Conservation (phyloP, 768 basidiomycete species). For the Sporobolomyces roseus region DNA sequence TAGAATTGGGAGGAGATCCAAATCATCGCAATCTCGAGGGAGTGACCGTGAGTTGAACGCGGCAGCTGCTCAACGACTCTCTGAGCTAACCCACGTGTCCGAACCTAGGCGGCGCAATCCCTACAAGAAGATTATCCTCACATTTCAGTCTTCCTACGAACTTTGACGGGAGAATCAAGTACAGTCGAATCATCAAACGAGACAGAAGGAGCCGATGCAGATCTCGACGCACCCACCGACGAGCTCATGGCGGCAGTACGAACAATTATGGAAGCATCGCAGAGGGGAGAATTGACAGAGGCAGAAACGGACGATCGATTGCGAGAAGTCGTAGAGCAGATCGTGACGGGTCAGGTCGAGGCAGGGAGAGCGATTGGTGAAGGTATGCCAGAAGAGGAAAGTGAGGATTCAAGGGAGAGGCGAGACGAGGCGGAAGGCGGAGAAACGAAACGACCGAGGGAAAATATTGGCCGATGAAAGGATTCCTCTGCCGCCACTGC, state of each 20-base stretch:
- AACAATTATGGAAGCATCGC: conserved; percentile 48
- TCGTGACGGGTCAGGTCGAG: conserved; percentile 43
- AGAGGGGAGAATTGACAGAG: conserved; percentile 43
- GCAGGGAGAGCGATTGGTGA: conserved; percentile 40
- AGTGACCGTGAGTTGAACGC: conserved; percentile 46
- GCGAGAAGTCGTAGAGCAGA: conserved; percentile 48
- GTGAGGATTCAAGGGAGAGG: conserved; percentile 6
- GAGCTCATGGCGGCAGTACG: conserved; percentile 47
- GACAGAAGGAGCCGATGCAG: neutral
- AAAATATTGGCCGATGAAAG: conserved; percentile 27
- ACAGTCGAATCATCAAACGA: neutral
- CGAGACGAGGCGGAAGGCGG: neutral
- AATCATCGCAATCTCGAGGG: conserved; percentile 48
- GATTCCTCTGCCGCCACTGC: neutral
- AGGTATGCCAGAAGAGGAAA: conserved; percentile 19
- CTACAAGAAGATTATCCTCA: conserved; percentile 45
- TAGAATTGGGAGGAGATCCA: conserved; percentile 50
- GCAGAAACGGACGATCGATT: conserved; percentile 45
- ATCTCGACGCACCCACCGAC: conserved; percentile 43
- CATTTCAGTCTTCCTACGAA: conserved; percentile 43
- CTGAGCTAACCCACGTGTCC: neutral
- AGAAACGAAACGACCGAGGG: conserved; percentile 20
- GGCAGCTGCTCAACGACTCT: neutral
- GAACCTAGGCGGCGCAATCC: conserved; percentile 40
- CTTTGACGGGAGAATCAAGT: conserved; percentile 40